Conservation (phyloP, 371 early-diverging fungal genomes). For the Dichotomocladium elegans region DNA sequence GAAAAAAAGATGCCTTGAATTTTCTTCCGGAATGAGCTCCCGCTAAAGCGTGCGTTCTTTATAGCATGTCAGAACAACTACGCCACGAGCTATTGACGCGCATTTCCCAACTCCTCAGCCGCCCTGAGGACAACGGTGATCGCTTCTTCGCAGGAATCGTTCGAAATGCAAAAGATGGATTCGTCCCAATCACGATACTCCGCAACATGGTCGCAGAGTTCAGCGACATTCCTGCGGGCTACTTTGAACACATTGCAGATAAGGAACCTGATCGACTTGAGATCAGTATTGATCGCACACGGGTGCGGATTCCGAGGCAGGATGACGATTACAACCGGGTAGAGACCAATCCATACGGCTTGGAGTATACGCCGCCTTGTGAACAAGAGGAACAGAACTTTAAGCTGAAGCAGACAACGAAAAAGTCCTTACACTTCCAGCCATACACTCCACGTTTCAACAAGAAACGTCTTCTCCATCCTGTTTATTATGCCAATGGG, state of each 20-base stretch:
- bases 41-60: neutral
- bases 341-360: slow-evolving; percentile 20
- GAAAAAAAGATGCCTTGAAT: neutral
- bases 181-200: slow-evolving; percentile 10
- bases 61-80: neutral
- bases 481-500: slow-evolving; percentile 18
- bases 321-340: neutral
- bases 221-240: slow-evolving; percentile 10
- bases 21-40: no score
- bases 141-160: slow-evolving; percentile 8
- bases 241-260: slow-evolving; percentile 15
- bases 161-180: slow-evolving; percentile 6
- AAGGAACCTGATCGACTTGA: slow-evolving; percentile 7
- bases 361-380: no score
- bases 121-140: slow-evolving; percentile 11
- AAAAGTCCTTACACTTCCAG: neutral
- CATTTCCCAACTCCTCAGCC: slow-evolving; percentile 3
- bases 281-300: slow-evolving; percentile 6
- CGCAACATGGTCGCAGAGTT: slow-evolving; percentile 10
- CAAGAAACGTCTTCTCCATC: neutral
- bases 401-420: neutral
- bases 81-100: neutral
- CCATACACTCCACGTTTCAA: neutral
- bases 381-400: neutral
- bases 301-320: neutral